Percentiles rank a stretch among this genome's conserved stretches.
Evolutionary conservation across 1,284 basidiomycete genomes (phyloP).

Genomic region (Boletus semigastroideus): DNA sequence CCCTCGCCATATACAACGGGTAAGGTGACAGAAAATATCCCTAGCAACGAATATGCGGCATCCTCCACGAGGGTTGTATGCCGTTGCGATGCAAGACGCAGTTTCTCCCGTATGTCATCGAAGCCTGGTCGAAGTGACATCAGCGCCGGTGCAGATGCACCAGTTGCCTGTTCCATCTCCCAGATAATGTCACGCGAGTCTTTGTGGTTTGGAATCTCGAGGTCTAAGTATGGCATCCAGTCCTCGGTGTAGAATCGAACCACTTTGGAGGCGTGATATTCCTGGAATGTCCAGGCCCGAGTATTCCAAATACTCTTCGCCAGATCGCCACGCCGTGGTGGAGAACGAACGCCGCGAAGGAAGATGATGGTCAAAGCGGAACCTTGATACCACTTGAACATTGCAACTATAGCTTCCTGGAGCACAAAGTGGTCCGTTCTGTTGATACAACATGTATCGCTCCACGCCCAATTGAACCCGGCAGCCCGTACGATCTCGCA

Average conservation of each 20-base stretch:
- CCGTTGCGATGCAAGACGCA: no score
- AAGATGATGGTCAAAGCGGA: slow-evolving; percentile 1
- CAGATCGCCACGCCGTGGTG: slow-evolving; percentile 2
- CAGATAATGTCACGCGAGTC: no score
- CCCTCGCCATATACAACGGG: no score
- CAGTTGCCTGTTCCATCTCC: no score
- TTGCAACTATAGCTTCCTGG: slow-evolving; percentile 3
- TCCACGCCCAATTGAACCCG: not conserved
- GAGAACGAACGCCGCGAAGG: slow-evolving; percentile 5
- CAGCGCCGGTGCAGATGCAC: no score
- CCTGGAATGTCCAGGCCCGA: slow-evolving; percentile 6
- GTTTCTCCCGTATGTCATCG: no score
- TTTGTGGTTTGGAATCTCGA: no score
- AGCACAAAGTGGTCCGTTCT: not conserved
- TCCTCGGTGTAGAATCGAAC: not conserved
- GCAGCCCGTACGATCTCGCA: not conserved
- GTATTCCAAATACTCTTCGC: slow-evolving; percentile 6
- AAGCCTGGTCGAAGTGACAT: no score
- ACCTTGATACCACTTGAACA: slow-evolving; percentile 11
- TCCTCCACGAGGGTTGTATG: no score
- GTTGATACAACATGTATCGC: not conserved
- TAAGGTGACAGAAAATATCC: no score
- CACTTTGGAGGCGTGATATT: not conserved
- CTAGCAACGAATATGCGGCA: no score
- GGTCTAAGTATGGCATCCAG: no score